Base-by-base conservation (phyloP, 1,284 basidiomycete genomes). In the Cutaneotrichosporon spelunceum region DNA sequence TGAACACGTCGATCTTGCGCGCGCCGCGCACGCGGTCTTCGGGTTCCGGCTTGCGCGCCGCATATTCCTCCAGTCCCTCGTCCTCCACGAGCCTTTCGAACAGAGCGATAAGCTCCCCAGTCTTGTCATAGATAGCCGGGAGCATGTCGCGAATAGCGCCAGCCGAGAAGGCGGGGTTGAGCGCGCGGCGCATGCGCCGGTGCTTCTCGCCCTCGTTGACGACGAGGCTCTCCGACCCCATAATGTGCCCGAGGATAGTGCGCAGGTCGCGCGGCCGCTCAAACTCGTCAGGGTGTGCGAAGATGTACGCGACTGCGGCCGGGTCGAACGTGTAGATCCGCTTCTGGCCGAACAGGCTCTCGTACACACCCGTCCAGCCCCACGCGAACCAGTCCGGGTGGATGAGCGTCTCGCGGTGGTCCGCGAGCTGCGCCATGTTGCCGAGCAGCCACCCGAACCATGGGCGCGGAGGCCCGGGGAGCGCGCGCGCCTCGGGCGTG, bases 261-360 rank as follows among this genome's bases (percentile, higher is more conserved):
- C 84, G 78, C 9, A 88, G 81, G 63, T 86, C 84, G 47, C 84
- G 82, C 1, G 87, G 86, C 69, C 88, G 89, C 21, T 85, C 86
- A 70, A 85, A 88, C 36, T 83, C 80, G 68, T 88, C 85, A 4
- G 84, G 81, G 60, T 83, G 81, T 16, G 80, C 79, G 55, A 89
- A 82, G 58, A 89, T 84, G 65, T 87, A 82, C 6, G 82, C 80
- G 26, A 88, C 74, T 0, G 87, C 86, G 26, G 80, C 76, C 0
- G 84, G 83, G 73, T 89, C 87, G 47, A 82, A 83, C 21, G 85
- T 85, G 76, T 86, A 80, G 57, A 89, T 79, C 21, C 86, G 78
- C 34, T 62, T 65, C 19, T 39, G 30, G 36, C 65, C 66, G 29
- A 74, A 63, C 33, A 74, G 27, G 23, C 66, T 57, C 34, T 63